Percentiles rank a stretch among this genome's conserved stretches.
Conservation (phyloP, 805 yeast genomes). For the Lipomyces japonicus region DNA sequence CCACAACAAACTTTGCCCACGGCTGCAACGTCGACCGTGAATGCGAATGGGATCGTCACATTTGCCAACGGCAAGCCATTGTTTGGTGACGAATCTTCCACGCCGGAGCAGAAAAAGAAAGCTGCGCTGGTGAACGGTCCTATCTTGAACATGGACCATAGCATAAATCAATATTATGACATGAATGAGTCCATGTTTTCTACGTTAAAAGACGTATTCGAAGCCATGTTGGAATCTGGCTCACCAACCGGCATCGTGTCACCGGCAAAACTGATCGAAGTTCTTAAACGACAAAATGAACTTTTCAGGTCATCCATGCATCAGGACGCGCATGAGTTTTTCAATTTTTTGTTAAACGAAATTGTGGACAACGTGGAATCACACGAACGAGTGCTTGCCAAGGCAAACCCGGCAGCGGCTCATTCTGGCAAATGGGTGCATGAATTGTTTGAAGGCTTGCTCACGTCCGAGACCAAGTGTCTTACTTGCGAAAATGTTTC, state of each 20-base stretch:
- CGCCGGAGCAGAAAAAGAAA: constrained; percentile 26
- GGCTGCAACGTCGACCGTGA: background rate
- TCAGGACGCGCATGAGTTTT: constrained; percentile 97
- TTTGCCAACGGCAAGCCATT: background rate
- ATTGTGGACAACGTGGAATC: constrained; percentile 47
- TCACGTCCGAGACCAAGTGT: constrained; percentile 86
- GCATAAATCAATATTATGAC: constrained; percentile 51
- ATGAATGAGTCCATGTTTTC: constrained; percentile 51
- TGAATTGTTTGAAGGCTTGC: constrained; percentile 73
- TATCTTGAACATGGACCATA: constrained; percentile 72
- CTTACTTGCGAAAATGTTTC: constrained; percentile 81
- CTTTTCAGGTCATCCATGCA: constrained; percentile 89
- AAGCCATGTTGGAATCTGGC: constrained; percentile 68
- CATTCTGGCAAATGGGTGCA: constrained; percentile 47
- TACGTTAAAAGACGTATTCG: constrained; percentile 80
- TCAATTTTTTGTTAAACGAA: constrained; percentile 80
- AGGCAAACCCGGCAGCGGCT: constrained; percentile 2
- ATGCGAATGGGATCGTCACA: background rate
- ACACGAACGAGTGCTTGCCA: constrained; percentile 12
- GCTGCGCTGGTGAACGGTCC: constrained; percentile 17
- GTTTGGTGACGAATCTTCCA: constrained; percentile 17
- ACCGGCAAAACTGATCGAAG: constrained; percentile 68
- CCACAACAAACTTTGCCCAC: background rate
- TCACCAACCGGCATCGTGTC: constrained; percentile 78
- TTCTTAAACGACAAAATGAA: constrained; percentile 75